Evolutionary conservation across 805 yeast genomes (phyloP).

Genomic region (Cyberlindnera saturnus): DNA sequence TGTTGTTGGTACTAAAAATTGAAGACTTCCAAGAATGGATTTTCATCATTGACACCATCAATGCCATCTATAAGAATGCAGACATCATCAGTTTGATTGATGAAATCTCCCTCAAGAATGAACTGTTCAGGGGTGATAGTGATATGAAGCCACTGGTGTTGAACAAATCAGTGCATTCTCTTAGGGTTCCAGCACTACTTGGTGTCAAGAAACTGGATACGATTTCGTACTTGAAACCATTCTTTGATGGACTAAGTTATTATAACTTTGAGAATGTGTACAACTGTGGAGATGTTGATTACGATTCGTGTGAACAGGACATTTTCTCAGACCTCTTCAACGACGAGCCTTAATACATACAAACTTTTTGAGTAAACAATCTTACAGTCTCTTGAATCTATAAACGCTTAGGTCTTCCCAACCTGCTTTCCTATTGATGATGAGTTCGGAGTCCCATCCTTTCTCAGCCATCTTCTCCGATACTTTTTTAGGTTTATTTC

Average conservation of each 20-base stretch:
- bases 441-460: slow-evolving; percentile 50
- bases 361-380: background rate
- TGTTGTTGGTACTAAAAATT: slow-evolving; percentile 55
- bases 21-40: slow-evolving; percentile 92
- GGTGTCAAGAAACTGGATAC: slow-evolving; percentile 35
- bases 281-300: slow-evolving; percentile 39
- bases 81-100: slow-evolving; percentile 24
- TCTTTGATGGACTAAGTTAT: slow-evolving; percentile 61
- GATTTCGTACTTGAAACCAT: slow-evolving; percentile 47
- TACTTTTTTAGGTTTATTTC: slow-evolving; percentile 73
- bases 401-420: slow-evolving; percentile 89
- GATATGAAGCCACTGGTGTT: slow-evolving; percentile 12
- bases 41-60: slow-evolving; percentile 65
- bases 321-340: slow-evolving; percentile 50
- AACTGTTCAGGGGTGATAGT: slow-evolving; percentile 9
- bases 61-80: slow-evolving; percentile 41
- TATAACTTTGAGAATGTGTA: slow-evolving; percentile 62
- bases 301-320: slow-evolving; percentile 47
- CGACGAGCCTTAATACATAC: background rate
- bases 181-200: slow-evolving; percentile 29
- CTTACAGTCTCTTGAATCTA: slow-evolving; percentile 36
- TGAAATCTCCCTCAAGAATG: slow-evolving; percentile 13
- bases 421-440: slow-evolving; percentile 77
- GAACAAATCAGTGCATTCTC: slow-evolving; percentile 11
- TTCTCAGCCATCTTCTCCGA: slow-evolving; percentile 36